Evolutionary conservation across 1,139 yeast species (phyloP), one percentile per base, ranked within the genome.

Genomic region (Zygoascus meyerae): DNA sequence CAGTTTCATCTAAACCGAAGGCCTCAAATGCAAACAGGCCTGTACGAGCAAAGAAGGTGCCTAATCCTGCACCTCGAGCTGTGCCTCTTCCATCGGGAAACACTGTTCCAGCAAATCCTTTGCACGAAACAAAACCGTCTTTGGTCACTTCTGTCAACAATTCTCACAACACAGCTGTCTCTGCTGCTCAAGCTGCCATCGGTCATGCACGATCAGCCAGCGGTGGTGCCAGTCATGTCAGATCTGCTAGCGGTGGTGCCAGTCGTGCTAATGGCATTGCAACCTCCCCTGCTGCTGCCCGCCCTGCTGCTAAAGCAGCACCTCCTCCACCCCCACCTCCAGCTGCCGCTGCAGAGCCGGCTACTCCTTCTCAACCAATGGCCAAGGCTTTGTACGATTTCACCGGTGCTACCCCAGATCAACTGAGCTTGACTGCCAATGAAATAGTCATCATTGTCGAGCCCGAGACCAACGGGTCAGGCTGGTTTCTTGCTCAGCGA

Each of bases 401-500:
- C 65, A 83, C 81, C 31, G 97, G 97, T 11, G 77, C 89, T 2
- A 95, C 92, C 6, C 77, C 89, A 3, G 83, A 94, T 2, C 86
- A 81, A 57, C 73, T 90, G 52, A 87, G 96, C 7, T 73, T 92
- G 44, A 67, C 73, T 14, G 83, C 83, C 58, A 95, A 85, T 52
- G 85, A 86, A 42, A 69, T 86, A 40, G 81, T 90, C 36, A 79
- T 81, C 52, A 79, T 90, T 40, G 72, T 83, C 6, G 79, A 75
- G 58, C 77, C 81, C 53, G 86, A 81, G 53, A 76, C 78, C 32
- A 86, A 86, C 59, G 77, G 79, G 59, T 35, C 41, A 14, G 97
- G 96, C 2, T 90, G 97, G 97, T 90, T 95, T 55, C 72, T 92
- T 52, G 97, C 89, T 5, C 86, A 84, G 63, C 73, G 79, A 16